phyloP scores from a whole-genome alignment of 192 early-diverging fungal genomes.

The Linnemannia exigua region DNA sequence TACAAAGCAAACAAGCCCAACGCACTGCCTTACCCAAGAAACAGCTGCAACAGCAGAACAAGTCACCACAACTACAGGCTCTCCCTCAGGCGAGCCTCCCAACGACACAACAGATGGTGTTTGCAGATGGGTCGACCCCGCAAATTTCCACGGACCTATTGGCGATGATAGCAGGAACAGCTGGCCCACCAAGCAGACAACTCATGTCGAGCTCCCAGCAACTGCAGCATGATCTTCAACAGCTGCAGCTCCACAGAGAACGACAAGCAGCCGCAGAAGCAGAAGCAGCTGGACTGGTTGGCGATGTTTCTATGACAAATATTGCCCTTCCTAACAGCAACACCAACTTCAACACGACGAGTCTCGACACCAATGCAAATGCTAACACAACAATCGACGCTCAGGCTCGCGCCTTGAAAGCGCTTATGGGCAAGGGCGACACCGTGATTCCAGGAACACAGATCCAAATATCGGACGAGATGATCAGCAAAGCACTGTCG shows the following conservation, averaged over 20 bases:
- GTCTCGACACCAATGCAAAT: background rate
- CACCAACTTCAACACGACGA: background rate
- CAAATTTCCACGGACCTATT: conserved; percentile 7
- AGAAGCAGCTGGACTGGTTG: background rate
- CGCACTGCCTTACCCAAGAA: background rate
- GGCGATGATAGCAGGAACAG: background rate
- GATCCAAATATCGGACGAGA: conserved; percentile 6
- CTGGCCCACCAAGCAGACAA: background rate
- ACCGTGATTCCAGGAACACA: conserved; percentile 1
- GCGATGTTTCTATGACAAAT: background rate
- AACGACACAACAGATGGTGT: background rate
- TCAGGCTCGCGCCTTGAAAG: background rate
- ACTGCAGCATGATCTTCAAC: conserved; percentile 36
- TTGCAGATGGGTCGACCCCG: background rate
- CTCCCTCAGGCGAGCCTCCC: background rate
- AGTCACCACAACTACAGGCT: background rate
- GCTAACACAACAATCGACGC: background rate
- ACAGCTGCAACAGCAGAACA: background rate
- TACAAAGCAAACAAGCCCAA: background rate
- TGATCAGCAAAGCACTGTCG: conserved; percentile 1
- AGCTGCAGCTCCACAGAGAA: conserved; percentile 31
- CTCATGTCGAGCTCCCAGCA: conserved; percentile 4
- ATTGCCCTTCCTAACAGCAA: background rate
- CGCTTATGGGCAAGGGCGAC: background rate
- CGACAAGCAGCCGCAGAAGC: conserved; percentile 12